These are phyloP conservation scores for Eucalyptus melliodora DNA, from an alignment of 345 rosid genomes.

Conservation along the genomic window DNA sequence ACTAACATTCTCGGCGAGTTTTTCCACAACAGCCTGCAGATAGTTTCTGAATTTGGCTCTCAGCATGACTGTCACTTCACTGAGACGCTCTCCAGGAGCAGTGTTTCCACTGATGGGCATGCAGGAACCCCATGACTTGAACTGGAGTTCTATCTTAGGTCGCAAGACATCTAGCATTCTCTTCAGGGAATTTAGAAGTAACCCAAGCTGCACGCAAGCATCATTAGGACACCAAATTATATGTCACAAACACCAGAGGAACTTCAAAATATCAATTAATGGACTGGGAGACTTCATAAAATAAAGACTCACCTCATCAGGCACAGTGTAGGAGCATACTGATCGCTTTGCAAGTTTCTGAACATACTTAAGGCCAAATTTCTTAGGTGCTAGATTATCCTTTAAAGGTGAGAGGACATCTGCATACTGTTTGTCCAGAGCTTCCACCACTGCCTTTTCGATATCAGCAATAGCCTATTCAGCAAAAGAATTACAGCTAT, in stretches of 20 bases:
- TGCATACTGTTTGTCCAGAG: conserved; percentile 93
- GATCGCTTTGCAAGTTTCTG: conserved; percentile 82
- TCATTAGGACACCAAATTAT: not conserved
- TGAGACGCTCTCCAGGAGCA: conserved; percentile 84
- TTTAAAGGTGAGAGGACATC: conserved; percentile 84
- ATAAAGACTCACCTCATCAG: conserved; percentile 62
- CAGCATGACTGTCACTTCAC: conserved; percentile 93
- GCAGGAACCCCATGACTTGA: conserved; percentile 94
- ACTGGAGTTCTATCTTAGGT: conserved; percentile 68
- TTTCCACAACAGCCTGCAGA: conserved; percentile 88
- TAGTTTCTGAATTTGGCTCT: conserved; percentile 84
- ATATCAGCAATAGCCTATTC: conserved; percentile 87
- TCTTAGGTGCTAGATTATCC: conserved; percentile 84
- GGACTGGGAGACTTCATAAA: not conserved
- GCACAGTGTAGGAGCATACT: conserved; percentile 57
- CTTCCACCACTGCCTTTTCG: conserved; percentile 85
- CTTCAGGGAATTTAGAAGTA: conserved; percentile 85
- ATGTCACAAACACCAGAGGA: not conserved
- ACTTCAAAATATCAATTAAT: not conserved
- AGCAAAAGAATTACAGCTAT: not conserved
- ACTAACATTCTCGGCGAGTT: conserved; percentile 88
- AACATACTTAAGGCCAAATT: conserved; percentile 85
- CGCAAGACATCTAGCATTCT: conserved; percentile 86
- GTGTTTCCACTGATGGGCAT: conserved; percentile 73
- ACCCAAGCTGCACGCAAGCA: conserved; percentile 47